Evolutionary conservation across 148 eudicot species (phyloP).

Genomic region (Salicornia ramosissima): DNA sequence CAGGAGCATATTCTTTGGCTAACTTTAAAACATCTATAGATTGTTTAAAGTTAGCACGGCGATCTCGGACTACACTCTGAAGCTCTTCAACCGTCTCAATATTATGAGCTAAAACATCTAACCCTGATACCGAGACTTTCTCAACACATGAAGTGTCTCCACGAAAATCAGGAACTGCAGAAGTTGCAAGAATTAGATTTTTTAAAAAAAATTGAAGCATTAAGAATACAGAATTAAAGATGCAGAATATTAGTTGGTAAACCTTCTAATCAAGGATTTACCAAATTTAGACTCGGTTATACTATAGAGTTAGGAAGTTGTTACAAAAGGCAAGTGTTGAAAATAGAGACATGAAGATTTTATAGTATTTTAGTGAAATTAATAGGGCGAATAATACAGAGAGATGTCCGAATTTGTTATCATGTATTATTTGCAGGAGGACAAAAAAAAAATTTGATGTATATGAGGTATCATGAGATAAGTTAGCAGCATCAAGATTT

Average conservation of each 20-base stretch:
- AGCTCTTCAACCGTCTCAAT: conserved; percentile 98
- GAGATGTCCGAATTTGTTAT: not conserved
- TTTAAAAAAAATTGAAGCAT: not conserved
- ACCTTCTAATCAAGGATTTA: too few species aligned
- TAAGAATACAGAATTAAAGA: not conserved
- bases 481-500: not conserved
- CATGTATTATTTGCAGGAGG: not conserved
- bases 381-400: not conserved
- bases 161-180: conserved; percentile 91
- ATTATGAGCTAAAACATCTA: conserved; percentile 93
- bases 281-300: too few species aligned
- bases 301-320: too few species aligned
- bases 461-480: not conserved
- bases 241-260: too few species aligned
- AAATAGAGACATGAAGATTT: too few species aligned
- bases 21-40: conserved; percentile 73
- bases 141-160: conserved; percentile 79
- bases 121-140: conserved; percentile 79
- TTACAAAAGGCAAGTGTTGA: not conserved
- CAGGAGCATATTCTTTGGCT: conserved; percentile 86
- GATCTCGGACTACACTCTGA: conserved; percentile 81
- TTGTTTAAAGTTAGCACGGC: conserved; percentile 90
- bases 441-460: too few species aligned
- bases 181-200: conserved; percentile 15
- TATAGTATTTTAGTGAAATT: too few species aligned